These are phyloP conservation scores for Podaxis sp. DNA, from an alignment of 768 basidiomycete genomes.

Conservation along the genomic window DNA sequence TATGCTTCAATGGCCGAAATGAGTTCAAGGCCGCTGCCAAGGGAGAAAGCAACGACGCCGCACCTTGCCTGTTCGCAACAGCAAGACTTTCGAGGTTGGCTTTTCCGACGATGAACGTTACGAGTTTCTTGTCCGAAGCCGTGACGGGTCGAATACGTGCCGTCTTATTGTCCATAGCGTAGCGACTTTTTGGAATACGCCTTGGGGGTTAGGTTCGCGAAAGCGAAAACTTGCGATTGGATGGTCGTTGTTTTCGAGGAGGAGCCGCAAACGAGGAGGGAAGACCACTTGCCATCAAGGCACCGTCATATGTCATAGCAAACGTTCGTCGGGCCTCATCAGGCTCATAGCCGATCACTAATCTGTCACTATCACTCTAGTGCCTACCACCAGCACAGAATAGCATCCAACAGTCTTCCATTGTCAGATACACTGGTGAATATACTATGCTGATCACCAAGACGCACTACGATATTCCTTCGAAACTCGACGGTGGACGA, in stretches of 20 bases:
- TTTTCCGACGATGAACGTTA: slow-evolving; percentile 66
- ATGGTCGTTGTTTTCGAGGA: background rate
- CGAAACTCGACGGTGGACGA: slow-evolving; percentile 58
- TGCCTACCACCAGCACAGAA: background rate
- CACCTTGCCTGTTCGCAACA: slow-evolving; percentile 62
- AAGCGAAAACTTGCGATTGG: background rate
- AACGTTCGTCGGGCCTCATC: slow-evolving; percentile 5
- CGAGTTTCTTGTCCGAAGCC: slow-evolving; percentile 53
- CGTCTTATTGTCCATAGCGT: slow-evolving; percentile 18
- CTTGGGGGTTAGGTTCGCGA: background rate
- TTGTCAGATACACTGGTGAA: background rate
- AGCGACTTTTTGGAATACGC: background rate
- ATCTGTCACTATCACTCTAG: background rate
- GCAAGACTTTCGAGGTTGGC: slow-evolving; percentile 67
- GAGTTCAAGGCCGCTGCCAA: slow-evolving; percentile 7
- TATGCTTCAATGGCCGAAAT: slow-evolving; percentile 38
- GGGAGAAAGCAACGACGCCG: slow-evolving; percentile 13
- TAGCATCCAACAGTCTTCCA: background rate
- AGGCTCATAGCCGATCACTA: background rate
- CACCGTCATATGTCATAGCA: background rate
- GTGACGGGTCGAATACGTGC: slow-evolving; percentile 56
- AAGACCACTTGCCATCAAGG: background rate
- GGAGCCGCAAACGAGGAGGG: background rate
- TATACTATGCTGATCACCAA: slow-evolving; percentile 79
- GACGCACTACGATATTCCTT: slow-evolving; percentile 74